phyloP scores from a whole-genome alignment of 1,139 yeast genomes.

The Candida buenavistaensis region DNA sequence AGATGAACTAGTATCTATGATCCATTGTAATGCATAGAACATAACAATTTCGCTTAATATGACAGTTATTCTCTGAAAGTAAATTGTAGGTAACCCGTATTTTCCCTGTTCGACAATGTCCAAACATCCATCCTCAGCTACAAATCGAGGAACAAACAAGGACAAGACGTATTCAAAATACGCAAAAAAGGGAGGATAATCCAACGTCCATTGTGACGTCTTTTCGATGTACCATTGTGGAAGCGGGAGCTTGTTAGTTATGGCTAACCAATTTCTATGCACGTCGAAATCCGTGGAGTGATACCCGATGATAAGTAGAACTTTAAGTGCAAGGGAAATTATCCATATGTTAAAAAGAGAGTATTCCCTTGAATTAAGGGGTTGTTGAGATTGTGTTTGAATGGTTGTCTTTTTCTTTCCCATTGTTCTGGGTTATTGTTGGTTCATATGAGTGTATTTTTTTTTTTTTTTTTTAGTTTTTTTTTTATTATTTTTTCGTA shows the following conservation, averaged over 20 bases:
- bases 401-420: too few species aligned
- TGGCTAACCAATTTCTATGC: constrained; percentile 95
- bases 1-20: constrained; percentile 50
- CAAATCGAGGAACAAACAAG: constrained; percentile 65
- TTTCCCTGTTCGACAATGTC: constrained; percentile 64
- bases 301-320: constrained; percentile 43
- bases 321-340: constrained; percentile 37
- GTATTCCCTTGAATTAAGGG: too few species aligned
- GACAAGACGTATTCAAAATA: constrained; percentile 85
- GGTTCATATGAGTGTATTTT: too few species aligned
- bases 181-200: constrained; percentile 97
- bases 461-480: too few species aligned
- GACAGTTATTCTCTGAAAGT: constrained; percentile 82
- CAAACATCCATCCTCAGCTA: constrained; percentile 74
- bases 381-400: too few species aligned
- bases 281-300: constrained; percentile 96
- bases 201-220: constrained; percentile 93
- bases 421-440: too few species aligned
- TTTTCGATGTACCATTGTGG: constrained; percentile 79
- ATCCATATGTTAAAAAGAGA: constrained; percentile 43
- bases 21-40: constrained; percentile 71
- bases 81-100: constrained; percentile 76
- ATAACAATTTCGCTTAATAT: constrained; percentile 73
- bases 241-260: constrained; percentile 77
- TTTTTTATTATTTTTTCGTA: too few species aligned